Evolutionary conservation across 139 green algal species (phyloP).

Genomic region (Chlorella vulgaris): DNA sequence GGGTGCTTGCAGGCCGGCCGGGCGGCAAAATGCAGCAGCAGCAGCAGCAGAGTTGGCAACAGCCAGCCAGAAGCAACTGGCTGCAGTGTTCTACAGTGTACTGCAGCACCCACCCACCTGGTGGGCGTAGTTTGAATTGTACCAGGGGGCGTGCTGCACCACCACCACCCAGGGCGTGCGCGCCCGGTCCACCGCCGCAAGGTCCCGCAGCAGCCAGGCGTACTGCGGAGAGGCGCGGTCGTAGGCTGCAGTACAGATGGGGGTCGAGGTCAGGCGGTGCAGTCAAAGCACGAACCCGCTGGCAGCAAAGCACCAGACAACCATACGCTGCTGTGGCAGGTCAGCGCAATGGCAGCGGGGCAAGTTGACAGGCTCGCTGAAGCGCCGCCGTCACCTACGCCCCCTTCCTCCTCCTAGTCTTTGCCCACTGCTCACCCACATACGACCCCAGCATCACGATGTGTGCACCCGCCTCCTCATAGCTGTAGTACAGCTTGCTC

Average conservation of each 20-base stretch:
- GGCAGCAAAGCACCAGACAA: no score
- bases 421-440: not conserved
- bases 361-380: no score
- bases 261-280: not conserved
- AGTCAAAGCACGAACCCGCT: not conserved
- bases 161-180: constrained; percentile 82
- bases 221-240: constrained; percentile 53
- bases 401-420: no score
- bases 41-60: no score
- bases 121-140: constrained; percentile 77
- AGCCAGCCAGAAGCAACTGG: no score
- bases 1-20: no score
- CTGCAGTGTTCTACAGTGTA: no score
- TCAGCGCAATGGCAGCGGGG: no score
- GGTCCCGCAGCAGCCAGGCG: constrained; percentile 74
- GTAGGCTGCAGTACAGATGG: constrained; percentile 22
- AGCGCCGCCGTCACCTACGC: no score
- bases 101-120: no score
- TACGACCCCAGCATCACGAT: constrained; percentile 75
- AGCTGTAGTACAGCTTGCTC: constrained; percentile 71
- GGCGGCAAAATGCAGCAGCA: no score
- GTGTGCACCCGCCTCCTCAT: constrained; percentile 64
- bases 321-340: no score
- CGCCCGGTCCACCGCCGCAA: constrained; percentile 64
- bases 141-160: constrained; percentile 78